Base-by-base conservation (phyloP, 139 green algal species). In the Chlorella vulgaris region DNA sequence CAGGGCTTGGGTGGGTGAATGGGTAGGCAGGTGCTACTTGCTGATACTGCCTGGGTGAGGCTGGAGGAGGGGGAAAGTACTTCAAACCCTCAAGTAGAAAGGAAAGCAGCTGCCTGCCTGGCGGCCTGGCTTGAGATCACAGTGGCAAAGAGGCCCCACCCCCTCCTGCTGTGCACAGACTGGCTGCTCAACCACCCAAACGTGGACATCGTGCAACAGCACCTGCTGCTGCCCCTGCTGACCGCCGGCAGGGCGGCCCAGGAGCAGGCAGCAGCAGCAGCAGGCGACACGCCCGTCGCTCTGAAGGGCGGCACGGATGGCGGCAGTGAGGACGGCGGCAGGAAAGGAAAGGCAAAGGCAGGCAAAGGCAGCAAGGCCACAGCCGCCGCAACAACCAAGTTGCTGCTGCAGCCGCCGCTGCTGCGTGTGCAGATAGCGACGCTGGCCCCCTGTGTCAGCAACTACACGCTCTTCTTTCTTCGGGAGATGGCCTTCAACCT, bases 101-200 rank as follows among this genome's bases (percentile, higher is more conserved):
- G n/a, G n/a, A n/a, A n/a, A n/a, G n/a, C n/a, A n/a, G n/a, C n/a
- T n/a, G n/a, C n/a, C n/a, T n/a, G n/a, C n/a, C n/a, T n/a, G n/a
- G n/a, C n/a, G n/a, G n/a, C n/a, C n/a, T n/a, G n/a, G n/a, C n/a
- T n/a, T n/a, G n/a, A n/a, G n/a, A n/a, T n/a, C n/a, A n/a, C n/a
- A n/a, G n/a, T n/a, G n/a, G n/a, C n/a, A n/a, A n/a, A n/a, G n/a
- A n/a, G n/a, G n/a, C n/a, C n/a, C n/a, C n/a, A 21, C 13, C 2
- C 8, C 26, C 28, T 39, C 26, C 1, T 3, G 31, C 65, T 31
- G 18, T 18, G 31, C 21, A 53, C 73, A 79, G 73, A 79, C 73
- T 79, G 73, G 73, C 73, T 79, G 73, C 36, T 79, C 2, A 79
- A 79, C 36, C 73, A 69, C 73, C 73, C 73, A 24, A 79, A 79